Conservation (phyloP, 495 filamentous ascomycete species). For the Aspergillus coremiiformis region DNA sequence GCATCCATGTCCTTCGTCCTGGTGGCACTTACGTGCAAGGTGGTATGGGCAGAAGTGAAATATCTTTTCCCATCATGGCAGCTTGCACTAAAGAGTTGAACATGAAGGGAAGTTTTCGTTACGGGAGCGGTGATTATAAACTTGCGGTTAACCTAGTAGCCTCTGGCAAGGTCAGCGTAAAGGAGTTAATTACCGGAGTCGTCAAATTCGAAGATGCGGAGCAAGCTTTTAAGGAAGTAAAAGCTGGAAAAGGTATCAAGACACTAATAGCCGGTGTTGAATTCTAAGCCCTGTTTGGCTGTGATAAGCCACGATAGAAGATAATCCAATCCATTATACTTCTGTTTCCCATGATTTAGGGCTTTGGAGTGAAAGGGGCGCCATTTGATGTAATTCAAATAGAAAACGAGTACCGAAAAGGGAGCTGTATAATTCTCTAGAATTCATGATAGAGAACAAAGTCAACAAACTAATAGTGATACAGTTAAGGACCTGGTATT, state of each 20-base stretch:
- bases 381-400: too few species aligned
- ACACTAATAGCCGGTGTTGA: constrained; percentile 38
- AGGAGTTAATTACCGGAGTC: constrained; percentile 43
- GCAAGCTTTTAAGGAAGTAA: constrained; percentile 43
- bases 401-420: too few species aligned
- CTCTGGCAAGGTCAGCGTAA: constrained; percentile 44
- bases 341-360: background rate
- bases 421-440: too few species aligned
- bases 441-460: background rate
- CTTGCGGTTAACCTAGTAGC: constrained; percentile 45
- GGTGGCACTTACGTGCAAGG: constrained; percentile 56
- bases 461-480: background rate
- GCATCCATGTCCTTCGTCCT: constrained; percentile 43
- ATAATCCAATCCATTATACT: background rate
- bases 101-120: constrained; percentile 47
- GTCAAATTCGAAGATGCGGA: constrained; percentile 49
- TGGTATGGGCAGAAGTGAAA: constrained; percentile 51
- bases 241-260: constrained; percentile 43
- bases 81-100: constrained; percentile 48
- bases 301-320: background rate
- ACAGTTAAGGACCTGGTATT: background rate
- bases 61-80: constrained; percentile 49
- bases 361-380: background rate
- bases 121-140: constrained; percentile 50
- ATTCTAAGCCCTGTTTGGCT: constrained; percentile 3